Conservation (phyloP, 257 asterid genomes). For the Echites panduratus region DNA sequence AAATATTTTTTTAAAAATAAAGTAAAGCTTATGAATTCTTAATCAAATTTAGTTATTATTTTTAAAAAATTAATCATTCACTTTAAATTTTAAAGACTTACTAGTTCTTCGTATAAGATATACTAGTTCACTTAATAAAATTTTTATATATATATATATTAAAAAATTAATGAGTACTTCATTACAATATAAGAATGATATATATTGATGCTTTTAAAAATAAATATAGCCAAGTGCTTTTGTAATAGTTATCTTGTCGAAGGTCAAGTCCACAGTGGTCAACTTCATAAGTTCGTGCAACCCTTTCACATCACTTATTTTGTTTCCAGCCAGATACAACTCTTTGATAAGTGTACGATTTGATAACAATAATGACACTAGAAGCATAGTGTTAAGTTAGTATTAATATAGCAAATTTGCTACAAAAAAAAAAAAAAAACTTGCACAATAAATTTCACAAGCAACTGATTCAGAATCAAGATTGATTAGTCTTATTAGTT, state of each 20-base stretch:
- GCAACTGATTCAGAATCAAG: background rate
- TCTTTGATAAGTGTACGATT: slow-evolving; percentile 61
- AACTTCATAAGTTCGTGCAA: slow-evolving; percentile 75
- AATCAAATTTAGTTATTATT: too few relatives aligned
- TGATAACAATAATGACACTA: slow-evolving; percentile 46
- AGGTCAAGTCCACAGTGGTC: slow-evolving; percentile 66
- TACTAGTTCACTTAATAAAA: too few relatives aligned
- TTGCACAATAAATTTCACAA: background rate
- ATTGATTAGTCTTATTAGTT: background rate
- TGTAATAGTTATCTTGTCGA: slow-evolving; percentile 67
- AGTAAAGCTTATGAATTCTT: too few relatives aligned
- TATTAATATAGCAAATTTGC: background rate
- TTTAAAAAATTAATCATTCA: too few relatives aligned
- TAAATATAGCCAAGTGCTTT: slow-evolving; percentile 79
- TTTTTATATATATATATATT: too few relatives aligned
- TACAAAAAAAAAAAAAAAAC: too few relatives aligned
- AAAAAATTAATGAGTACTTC: too few relatives aligned
- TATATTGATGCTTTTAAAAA: too few relatives aligned
- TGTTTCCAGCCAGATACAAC: slow-evolving; percentile 78
- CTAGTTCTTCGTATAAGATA: too few relatives aligned
- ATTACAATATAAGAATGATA: too few relatives aligned
- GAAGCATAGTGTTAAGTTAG: slow-evolving; percentile 4
- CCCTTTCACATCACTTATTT: slow-evolving; percentile 77
- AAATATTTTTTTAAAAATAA: too few relatives aligned
- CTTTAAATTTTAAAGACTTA: too few relatives aligned